Base-by-base conservation (phyloP, 768 basidiomycete genomes). In the Serendipita vermifera region DNA sequence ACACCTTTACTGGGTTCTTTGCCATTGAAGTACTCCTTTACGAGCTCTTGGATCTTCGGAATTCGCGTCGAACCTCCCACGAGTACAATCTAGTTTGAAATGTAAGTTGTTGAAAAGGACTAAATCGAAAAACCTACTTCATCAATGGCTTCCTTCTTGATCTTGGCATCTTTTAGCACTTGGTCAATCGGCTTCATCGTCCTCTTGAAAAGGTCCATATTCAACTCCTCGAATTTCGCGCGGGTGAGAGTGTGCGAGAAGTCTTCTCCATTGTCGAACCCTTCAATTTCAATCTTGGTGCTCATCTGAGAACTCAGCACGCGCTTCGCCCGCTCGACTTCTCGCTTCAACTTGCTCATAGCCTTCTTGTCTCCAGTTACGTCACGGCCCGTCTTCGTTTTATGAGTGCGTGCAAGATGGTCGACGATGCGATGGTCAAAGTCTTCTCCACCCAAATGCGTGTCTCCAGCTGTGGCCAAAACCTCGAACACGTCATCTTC, bases 261-360 rank as follows among this genome's bases (percentile, higher is more conserved):
- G 67, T 77, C 75, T 62, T 75, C 71, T 58, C 75, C 75, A 55
- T 67, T 66, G 64, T 75, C 73, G 67, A 77, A 76, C n/a, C 71
- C 68, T 64, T 76, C 75, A 60, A 77, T 73, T 61, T 77, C 75
- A 62, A 77, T 64, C 62, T 70, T 71, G 59, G 71, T 70, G 58
- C 65, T 67, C 70, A 72, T 73, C 62, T 77, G 75, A 54, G 63
- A 67, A 17, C 15, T 20, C 15, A 86, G 72, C 3, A 78, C 80
- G 51, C 83, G 73, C 75, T 86, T 88, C 61, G 84, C 85, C 59
- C 79, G 78, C 70, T 87, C 83, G 59, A 83, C 75, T 60, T 74
- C 75, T 56, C 75, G 68, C 71, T 74, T 75, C 59, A 77, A 70
- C 65, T 77, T 77, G 62, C 75, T 73, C 70, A 77, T 73, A 7